Evolutionary conservation across 352 stramenopile species (phyloP), one percentile per base, ranked within the genome.

Genomic region (Globisporangium uncinulatum): DNA sequence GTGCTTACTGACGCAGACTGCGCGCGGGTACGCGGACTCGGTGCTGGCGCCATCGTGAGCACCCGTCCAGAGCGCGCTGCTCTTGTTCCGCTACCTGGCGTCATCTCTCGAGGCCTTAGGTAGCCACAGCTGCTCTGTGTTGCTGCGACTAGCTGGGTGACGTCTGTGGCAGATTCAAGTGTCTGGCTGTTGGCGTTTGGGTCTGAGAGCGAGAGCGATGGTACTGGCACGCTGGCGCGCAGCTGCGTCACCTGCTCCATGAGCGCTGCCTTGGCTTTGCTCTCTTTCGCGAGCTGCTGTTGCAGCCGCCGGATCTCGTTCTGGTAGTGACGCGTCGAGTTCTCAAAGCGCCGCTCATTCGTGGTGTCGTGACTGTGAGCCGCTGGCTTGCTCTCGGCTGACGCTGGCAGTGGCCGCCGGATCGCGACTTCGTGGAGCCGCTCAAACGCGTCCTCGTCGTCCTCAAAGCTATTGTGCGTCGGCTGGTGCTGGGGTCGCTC

Each of bases 251-350:
- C 54, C 47, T 86, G 71, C 5, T 81, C 66, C 45, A 78, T 69
- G 1, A 87, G 72, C 10, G 58, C 41, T 10, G 59, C 54, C 45
- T 87, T 89, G 14, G 71, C 50, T 17, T 68, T 73, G 9, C 57
- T 73, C 57, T 92, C 82, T 11, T 67, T 70, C 1, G 64, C 54
- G 13, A 92, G 61, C 54, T 92, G 79, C 54, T 78, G 66, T 54
- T 86, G 75, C 19, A 92, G 49, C 3, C 82, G 75, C 44, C 71
- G 70, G 53, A 92, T 86, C 57, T 89, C 77, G 31, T 79, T 85
- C 53, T 89, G 75, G 42, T 74, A 82, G 44, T 92, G 82, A 3
- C 72, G 71, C 36, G 59, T 61, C 2, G 74, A 70, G 37, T 75
- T 83, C 31, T 77, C 51, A 11, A 75, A 71, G 42, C 65, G 71